Base-by-base conservation (phyloP, 1,284 basidiomycete species). In the Tetrapyrgos nigripes region DNA sequence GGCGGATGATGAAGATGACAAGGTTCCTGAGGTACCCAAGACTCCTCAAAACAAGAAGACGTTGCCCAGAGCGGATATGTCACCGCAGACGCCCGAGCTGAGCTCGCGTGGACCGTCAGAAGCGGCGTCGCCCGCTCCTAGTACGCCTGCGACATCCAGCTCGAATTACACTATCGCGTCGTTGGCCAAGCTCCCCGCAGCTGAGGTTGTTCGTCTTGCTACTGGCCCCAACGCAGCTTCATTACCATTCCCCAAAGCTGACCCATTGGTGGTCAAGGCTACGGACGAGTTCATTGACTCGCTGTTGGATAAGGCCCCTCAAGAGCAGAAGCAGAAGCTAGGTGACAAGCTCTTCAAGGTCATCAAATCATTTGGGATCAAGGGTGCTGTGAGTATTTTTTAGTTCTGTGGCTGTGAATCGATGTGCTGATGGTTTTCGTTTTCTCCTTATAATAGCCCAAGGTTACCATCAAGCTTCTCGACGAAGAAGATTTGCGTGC, bases 401-500 rank as follows among this genome's bases (percentile, higher is more conserved):
- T 19, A 21, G 33, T 21, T 9, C 9, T 19, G 4, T 17, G n/a
- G 28, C 56, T 29, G 26, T 21, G 9, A 45, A 27, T 28, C 14
- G 53, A 28, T 52, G 13, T 11, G 17, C 28, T 48, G 24, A 27
- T 19, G 10, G 52, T 24, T 55, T 21, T 53, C 33, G 64, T 26
- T 61, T 33, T 40, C n/a, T 59, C 37, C 31, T 51, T 58, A 53
- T 58, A 58, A 21, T 64, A 91, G 86, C 89, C 91, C 45, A 93
- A 94, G 71, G 76, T 93, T 61, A 93, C 93, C 1, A 93, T 96
- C 64, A 78, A 84, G 1, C 80, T 96, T 10, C 77, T 96, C 57
- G 93, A 96, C 66, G 83, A 89, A 64, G 93, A 95, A 59, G 94
- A 96, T 67, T 80, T 96, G 24, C 83, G 91, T 31, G 79, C 92